A percentile compares a stretch with the other conserved stretches of the same genome.
Conservation (phyloP, 371 early-diverging fungal species). For the Mortierella sp. region DNA sequence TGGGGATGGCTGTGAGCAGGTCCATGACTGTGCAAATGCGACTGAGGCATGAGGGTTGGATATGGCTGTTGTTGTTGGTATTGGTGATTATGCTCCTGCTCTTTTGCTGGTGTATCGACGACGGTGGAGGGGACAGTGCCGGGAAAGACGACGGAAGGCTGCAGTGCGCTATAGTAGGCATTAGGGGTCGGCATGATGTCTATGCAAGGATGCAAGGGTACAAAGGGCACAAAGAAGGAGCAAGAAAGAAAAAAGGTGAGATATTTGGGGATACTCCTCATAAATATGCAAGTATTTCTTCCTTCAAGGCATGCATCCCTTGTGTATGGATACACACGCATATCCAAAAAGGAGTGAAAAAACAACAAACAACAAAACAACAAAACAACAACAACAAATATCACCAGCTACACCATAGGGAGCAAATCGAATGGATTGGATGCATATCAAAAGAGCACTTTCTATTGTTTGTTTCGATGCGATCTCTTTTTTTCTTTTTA, state of each 20-base stretch:
- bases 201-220: neutral
- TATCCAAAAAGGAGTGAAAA: neutral
- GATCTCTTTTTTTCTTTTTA: no score
- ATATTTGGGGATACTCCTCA: no score
- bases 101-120: conserved; percentile 11
- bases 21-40: conserved; percentile 7
- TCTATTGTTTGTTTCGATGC: neutral
- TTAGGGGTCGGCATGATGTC: conserved; percentile 39
- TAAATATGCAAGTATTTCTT: no score
- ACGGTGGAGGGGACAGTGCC: conserved; percentile 9
- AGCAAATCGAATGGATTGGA: neutral
- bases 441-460: neutral
- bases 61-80: conserved; percentile 10
- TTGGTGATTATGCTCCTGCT: conserved; percentile 2
- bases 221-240: neutral
- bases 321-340: neutral
- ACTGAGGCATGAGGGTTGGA: neutral
- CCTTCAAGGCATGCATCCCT: neutral
- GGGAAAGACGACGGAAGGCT: conserved; percentile 28
- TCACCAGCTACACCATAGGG: neutral
- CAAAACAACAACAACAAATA: neutral
- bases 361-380: conserved; percentile 10
- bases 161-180: conserved; percentile 20
- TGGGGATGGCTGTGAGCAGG: conserved; percentile 4
- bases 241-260: neutral